Conservation (phyloP, 179 eudicot genomes). For the Spinacia oleracea region DNA sequence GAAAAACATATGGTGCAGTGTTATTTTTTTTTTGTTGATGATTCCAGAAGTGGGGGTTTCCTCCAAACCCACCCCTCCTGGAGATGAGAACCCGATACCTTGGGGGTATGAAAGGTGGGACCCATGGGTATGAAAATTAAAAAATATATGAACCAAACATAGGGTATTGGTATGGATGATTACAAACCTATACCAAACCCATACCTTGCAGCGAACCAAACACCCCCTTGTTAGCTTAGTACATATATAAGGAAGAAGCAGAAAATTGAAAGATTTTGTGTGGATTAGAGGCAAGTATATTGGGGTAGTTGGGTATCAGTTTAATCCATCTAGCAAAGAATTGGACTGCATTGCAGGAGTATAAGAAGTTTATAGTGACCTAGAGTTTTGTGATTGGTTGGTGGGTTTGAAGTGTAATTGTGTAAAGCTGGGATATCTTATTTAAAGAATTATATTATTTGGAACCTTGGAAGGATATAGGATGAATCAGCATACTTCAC, state of each 20-base stretch:
- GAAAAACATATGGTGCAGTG: no score
- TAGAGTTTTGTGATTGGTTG: neutral
- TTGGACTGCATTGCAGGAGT: neutral
- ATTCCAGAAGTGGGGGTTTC: no score
- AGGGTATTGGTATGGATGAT: no score
- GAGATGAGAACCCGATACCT: no score
- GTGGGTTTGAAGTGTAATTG: neutral
- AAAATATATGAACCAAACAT: no score
- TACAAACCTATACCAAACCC: no score
- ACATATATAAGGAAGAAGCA: neutral
- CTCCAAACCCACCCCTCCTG: no score
- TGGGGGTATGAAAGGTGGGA: no score
- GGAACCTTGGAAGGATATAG: neutral
- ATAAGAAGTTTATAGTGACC: neutral
- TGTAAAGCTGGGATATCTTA: neutral
- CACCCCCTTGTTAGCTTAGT: neutral
- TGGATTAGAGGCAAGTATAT: neutral
- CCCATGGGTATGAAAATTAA: no score
- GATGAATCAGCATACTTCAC: neutral
- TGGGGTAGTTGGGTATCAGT: neutral
- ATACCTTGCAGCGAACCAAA: no score
- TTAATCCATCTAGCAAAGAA: neutral
- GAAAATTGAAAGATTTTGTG: neutral
- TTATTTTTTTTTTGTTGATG: no score
- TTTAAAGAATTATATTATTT: neutral